Evolutionary conservation across 2,329 filamentous ascomycete species (phyloP).

Genomic region (Pseudohalonectria lignicola): DNA sequence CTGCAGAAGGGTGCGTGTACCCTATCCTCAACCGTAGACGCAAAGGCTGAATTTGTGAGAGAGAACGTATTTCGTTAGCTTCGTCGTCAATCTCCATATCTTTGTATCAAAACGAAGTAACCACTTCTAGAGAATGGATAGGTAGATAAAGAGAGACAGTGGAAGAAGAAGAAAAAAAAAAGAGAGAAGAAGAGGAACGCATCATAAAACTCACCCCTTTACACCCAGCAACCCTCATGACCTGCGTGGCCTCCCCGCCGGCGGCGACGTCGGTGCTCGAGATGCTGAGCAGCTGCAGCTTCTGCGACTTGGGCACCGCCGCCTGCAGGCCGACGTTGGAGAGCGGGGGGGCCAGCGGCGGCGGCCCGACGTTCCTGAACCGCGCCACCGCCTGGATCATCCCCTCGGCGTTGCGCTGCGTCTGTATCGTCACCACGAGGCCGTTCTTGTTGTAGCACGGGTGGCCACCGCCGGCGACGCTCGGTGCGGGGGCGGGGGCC

Average conservation of each 20-base stretch:
- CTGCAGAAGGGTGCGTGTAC: slow-evolving; percentile 60
- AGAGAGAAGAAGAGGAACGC: not conserved
- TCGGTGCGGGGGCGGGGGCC: slow-evolving; percentile 21
- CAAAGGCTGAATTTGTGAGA: slow-evolving; percentile 56
- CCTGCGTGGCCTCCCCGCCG: slow-evolving; percentile 76
- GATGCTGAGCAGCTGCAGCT: slow-evolving; percentile 83
- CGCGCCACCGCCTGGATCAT: slow-evolving; percentile 72
- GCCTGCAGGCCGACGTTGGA: slow-evolving; percentile 78
- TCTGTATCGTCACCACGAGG: slow-evolving; percentile 66
- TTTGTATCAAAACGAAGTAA: slow-evolving; percentile 1
- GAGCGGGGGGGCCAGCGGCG: slow-evolving; percentile 52
- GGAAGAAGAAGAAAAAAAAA: slow-evolving; percentile 2
- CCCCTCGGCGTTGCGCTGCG: slow-evolving; percentile 72
- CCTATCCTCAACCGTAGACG: slow-evolving; percentile 77
- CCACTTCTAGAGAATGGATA: too few relatives aligned
- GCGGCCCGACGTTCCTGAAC: slow-evolving; percentile 69
- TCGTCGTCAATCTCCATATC: not conserved
- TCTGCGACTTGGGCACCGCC: slow-evolving; percentile 93
- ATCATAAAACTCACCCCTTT: slow-evolving; percentile 66
- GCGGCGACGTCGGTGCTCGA: slow-evolving; percentile 66
- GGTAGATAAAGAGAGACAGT: too few relatives aligned
- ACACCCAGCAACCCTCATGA: slow-evolving; percentile 76
- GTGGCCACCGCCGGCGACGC: slow-evolving; percentile 37
- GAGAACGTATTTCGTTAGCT: slow-evolving; percentile 10
- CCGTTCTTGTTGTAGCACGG: slow-evolving; percentile 81